Evolutionary conservation across 2,329 filamentous ascomycete species (phyloP), one percentile per base, ranked within the genome.

Genomic region (Thelonectria olida): DNA sequence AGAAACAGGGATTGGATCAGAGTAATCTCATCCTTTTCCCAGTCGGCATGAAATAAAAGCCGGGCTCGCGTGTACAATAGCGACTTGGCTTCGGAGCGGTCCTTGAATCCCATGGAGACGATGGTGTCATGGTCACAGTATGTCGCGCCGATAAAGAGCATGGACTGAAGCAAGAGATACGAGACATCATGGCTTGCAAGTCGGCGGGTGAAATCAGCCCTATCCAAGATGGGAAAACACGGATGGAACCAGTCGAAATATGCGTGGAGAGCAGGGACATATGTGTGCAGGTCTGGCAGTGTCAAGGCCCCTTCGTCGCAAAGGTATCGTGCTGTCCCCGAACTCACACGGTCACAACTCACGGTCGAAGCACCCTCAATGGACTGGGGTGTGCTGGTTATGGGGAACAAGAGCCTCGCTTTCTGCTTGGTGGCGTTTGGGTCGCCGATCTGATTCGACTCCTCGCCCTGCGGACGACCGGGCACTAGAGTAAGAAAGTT

Each of bases 241-340:
- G 85, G 83, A 63, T 87, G 85, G 53, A 86, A 86, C 80, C 83
- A 85, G 20, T 77, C 74, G 55, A 87, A 87, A 72, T 86, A 87
- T 0, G 84, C 83, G 17, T 79, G 73, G 1, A 86, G 67, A 0
- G 84, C 74, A 1, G 76, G 76, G 4, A 81, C 73, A 41, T 80
- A 80, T 17, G 80, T 75, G 2, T 76, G 68, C 13, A 73, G 64
- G 2, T 80, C 75, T 0, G 84, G 84, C 22, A 84, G 80, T 0
- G 78, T 77, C 41, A 86, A 79, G 12, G 72, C 75, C 7, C 74
- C 73, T 44, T 82, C 78, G 31, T 81, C 79, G 12, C 79, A 79
- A 3, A 85, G 80, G 60, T 82, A 84, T 13, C 81, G 79, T 41
- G 84, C 74, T 1, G 82, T 81, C 50, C 77, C 80, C 31, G 80